These are phyloP conservation scores for Paraleonurus japonicus DNA, from an alignment of 257 asterid species.

Conservation along the genomic window DNA sequence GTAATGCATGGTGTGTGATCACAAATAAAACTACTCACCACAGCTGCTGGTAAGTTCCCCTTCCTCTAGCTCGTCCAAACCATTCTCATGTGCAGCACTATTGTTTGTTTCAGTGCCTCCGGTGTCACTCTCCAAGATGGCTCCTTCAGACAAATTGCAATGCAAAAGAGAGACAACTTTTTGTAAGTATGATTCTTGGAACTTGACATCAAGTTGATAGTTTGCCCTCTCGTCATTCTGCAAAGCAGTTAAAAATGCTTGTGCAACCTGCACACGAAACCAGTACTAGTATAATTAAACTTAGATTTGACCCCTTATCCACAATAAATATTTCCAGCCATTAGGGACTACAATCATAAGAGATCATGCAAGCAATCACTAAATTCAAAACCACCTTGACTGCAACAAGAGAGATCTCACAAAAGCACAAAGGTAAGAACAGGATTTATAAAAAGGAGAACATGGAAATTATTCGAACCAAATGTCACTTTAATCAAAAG, in stretches of 20 bases:
- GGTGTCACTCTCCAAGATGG: slow-evolving; percentile 55
- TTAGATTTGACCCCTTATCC: slow-evolving; percentile 12
- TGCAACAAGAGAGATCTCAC: slow-evolving; percentile 14
- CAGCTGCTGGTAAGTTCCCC: slow-evolving; percentile 86
- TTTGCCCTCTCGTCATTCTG: slow-evolving; percentile 97
- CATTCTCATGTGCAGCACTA: slow-evolving; percentile 38
- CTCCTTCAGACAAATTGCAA: slow-evolving; percentile 91
- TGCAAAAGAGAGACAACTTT: slow-evolving; percentile 90
- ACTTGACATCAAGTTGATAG: slow-evolving; percentile 94
- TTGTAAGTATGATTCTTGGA: slow-evolving; percentile 86
- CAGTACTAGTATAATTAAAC: slow-evolving; percentile 5
- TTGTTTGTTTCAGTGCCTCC: slow-evolving; percentile 33
- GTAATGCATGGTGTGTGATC: slow-evolving; percentile 10
- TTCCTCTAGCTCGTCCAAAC: slow-evolving; percentile 81
- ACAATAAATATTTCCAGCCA: background rate
- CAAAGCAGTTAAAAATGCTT: slow-evolving; percentile 76
- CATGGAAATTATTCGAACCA: background rate
- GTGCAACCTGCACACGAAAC: slow-evolving; percentile 74
- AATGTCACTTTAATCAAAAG: background rate
- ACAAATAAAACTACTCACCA: slow-evolving; percentile 46
- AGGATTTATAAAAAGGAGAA: slow-evolving; percentile 4
- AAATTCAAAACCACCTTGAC: background rate
- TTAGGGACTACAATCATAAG: background rate
- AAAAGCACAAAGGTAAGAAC: slow-evolving; percentile 2
- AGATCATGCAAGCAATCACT: background rate